Conservation (phyloP, 2,329 filamentous ascomycete species). For the Arachnomyces sp. region DNA sequence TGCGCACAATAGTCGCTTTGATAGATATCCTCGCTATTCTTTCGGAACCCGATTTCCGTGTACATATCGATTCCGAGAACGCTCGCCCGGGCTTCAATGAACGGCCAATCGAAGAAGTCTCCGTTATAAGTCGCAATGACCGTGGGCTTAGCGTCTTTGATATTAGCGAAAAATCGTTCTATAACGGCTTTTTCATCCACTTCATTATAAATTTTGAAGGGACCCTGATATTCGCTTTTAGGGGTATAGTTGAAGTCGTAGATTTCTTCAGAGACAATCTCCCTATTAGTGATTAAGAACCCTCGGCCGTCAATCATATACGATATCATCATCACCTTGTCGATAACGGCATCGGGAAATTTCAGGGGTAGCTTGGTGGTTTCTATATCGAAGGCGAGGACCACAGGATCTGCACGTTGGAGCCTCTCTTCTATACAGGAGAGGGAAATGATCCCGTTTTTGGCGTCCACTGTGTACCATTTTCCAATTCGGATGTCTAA, state of each 20-base stretch:
- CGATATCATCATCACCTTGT: conserved; percentile 99
- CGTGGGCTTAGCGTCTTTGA: conserved; percentile 88
- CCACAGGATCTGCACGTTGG: conserved; percentile 87
- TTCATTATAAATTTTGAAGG: conserved; percentile 98
- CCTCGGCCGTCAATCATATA: conserved; percentile 99
- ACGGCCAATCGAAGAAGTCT: conserved; percentile 99
- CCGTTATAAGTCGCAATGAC: conserved; percentile 99
- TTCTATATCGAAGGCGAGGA: conserved; percentile 99
- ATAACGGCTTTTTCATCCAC: conserved; percentile 80
- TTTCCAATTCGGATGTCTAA: conserved; percentile 88
- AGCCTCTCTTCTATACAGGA: conserved; percentile 79
- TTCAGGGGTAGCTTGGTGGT: conserved; percentile 93
- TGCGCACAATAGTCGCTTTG: conserved; percentile 93
- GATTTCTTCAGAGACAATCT: conserved; percentile 97
- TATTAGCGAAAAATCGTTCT: conserved; percentile 88
- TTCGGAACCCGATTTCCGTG: conserved; percentile 92
- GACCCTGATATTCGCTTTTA: conserved; percentile 87
- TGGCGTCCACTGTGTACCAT: conserved; percentile 94
- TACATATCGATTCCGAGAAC: conserved; percentile 99
- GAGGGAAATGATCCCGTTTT: conserved; percentile 79
- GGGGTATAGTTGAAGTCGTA: conserved; percentile 97
- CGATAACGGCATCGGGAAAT: conserved; percentile 87
- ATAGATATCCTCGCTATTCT: conserved; percentile 92
- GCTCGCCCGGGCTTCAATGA: conserved; percentile 86
- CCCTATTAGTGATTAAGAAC: conserved; percentile 93